Evolutionary conservation across 2,329 filamentous ascomycete species (phyloP).

Genomic region (Xylariaceae sp.): DNA sequence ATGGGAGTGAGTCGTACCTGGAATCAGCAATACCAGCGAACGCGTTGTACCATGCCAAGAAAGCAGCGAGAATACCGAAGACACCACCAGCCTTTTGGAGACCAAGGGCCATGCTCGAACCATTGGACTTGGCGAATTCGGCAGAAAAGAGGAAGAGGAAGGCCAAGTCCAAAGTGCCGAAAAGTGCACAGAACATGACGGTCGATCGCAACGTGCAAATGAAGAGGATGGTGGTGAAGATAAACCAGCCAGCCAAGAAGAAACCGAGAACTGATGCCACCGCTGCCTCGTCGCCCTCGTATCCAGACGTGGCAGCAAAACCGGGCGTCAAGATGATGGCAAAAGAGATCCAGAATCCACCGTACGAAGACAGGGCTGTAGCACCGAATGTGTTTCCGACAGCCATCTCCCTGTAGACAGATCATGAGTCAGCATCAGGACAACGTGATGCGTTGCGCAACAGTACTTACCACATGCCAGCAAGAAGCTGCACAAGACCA

Average conservation of each 20-base stretch:
- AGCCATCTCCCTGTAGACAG: conserved; percentile 68
- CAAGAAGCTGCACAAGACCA: conserved; percentile 73
- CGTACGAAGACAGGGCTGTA: conserved; percentile 76
- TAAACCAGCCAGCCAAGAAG: conserved; percentile 79
- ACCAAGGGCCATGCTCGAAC: conserved; percentile 40
- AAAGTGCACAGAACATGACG: conserved; percentile 73
- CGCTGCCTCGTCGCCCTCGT: conserved; percentile 45
- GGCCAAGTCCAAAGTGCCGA: conserved; percentile 72
- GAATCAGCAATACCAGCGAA: conserved; percentile 76
- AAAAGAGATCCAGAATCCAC: conserved; percentile 80
- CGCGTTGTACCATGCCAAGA: conserved; percentile 85
- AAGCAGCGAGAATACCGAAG: conserved; percentile 78
- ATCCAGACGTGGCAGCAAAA: conserved; percentile 57
- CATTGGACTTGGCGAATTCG: conserved; percentile 56
- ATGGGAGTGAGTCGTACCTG: conserved; percentile 45
- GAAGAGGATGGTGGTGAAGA: conserved; percentile 75
- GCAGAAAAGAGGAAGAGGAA: conserved; percentile 70
- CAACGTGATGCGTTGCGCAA: neutral
- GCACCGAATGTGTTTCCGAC: conserved; percentile 86
- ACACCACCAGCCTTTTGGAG: conserved; percentile 71
- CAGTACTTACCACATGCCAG: conserved; percentile 76
- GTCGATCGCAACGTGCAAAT: conserved; percentile 75
- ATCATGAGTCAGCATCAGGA: neutral
- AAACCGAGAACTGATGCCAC: conserved; percentile 65
- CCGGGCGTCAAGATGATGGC: conserved; percentile 68